These are phyloP conservation scores for Fusarium sambucinum DNA, from an alignment of 2,329 filamentous ascomycete genomes.

Conservation along the genomic window DNA sequence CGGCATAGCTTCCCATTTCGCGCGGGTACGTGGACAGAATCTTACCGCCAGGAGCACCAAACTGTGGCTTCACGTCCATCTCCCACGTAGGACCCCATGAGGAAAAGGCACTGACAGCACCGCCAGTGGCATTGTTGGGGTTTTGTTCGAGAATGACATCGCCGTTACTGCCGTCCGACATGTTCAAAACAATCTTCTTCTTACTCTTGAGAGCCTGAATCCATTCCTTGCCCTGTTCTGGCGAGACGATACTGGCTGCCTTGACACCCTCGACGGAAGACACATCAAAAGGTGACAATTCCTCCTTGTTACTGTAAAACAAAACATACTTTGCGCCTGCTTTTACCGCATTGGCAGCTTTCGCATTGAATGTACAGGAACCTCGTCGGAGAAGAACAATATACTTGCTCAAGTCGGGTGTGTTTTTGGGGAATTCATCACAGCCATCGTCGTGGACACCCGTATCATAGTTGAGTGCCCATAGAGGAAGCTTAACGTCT, in stretches of 20 bases:
- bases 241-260: conserved; percentile 58
- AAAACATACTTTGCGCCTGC: conserved; percentile 71
- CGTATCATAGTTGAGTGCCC: conserved; percentile 63
- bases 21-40: conserved; percentile 69
- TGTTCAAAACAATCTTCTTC: conserved; percentile 58
- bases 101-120: conserved; percentile 65
- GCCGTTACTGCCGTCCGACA: conserved; percentile 57
- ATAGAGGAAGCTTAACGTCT: conserved; percentile 62
- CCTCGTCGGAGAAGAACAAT: conserved; percentile 72
- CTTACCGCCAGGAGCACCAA: conserved; percentile 67
- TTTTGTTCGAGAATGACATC: conserved; percentile 51
- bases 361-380: conserved; percentile 66
- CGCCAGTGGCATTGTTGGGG: conserved; percentile 61
- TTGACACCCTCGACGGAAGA: conserved; percentile 49
- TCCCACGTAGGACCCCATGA: conserved; percentile 73
- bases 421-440: conserved; percentile 62
- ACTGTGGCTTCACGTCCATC: conserved; percentile 66
- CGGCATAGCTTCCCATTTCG: conserved; percentile 61
- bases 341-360: conserved; percentile 64
- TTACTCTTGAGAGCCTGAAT: conserved; percentile 58
- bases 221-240: conserved; percentile 59
- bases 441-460: conserved; percentile 64
- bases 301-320: conserved; percentile 67
- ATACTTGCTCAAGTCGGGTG: conserved; percentile 67
- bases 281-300: conserved; percentile 53